Evolutionary conservation across 345 rosid genomes (phyloP).

Genomic region (Mercurialis annua): DNA sequence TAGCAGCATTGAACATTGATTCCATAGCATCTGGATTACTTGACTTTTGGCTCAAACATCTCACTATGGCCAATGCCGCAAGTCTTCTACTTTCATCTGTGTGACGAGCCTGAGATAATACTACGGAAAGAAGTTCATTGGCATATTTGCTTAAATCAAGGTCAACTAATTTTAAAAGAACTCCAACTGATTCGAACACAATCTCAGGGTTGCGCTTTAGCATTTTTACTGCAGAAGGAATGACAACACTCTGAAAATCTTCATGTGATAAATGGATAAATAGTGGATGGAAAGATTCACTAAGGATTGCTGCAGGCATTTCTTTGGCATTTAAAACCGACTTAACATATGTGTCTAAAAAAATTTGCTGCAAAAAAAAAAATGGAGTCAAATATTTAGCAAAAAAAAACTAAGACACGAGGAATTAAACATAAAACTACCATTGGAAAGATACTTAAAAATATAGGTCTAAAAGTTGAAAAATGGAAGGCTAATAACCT

Average conservation of each 20-base stretch:
- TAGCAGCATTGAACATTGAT: conserved; percentile 68
- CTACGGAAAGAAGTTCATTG: conserved; percentile 64
- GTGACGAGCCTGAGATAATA: conserved; percentile 78
- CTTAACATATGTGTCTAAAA: conserved; percentile 75
- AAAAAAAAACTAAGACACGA: conserved; percentile 5
- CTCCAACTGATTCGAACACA: conserved; percentile 72
- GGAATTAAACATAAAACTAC: conserved; percentile 6
- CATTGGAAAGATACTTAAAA: too few species aligned
- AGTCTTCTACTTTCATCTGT: conserved; percentile 80
- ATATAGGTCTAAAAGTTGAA: not conserved
- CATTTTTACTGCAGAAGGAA: conserved; percentile 90
- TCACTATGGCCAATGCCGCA: conserved; percentile 61
- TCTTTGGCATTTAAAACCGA: conserved; percentile 79
- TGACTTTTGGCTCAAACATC: conserved; percentile 70
- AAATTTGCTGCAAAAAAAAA: conserved; percentile 54
- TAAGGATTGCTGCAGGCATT: conserved; percentile 53
- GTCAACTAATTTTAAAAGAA: conserved; percentile 55
- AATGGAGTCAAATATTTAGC: conserved; percentile 6
- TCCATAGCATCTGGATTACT: conserved; percentile 91
- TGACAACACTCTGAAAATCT: conserved; percentile 67
- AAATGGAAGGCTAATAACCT: conserved; percentile 42
- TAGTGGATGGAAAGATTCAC: conserved; percentile 63
- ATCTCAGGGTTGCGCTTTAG: conserved; percentile 97
- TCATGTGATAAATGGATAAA: conserved; percentile 59
- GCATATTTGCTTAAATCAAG: conserved; percentile 94